Conservation (phyloP, 129 eudicot genomes). For the Flaveria sonorensis region DNA sequence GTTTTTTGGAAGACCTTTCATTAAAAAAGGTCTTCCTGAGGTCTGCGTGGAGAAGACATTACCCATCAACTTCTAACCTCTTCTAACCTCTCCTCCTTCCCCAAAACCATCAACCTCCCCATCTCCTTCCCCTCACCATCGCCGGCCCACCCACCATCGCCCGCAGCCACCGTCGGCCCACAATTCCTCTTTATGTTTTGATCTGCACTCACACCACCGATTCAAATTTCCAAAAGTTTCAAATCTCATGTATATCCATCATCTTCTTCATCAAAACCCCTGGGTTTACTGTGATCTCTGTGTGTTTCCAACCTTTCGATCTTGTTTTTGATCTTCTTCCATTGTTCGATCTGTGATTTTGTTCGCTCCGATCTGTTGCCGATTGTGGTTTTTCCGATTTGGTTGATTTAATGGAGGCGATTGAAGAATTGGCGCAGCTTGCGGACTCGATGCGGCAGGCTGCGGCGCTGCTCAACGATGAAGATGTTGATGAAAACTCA, state of each 20-base stretch:
- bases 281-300: slow-evolving; percentile 16
- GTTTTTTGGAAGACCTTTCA: too few relatives aligned
- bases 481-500: slow-evolving; percentile 74
- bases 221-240: slow-evolving; percentile 24
- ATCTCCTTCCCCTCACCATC: too few relatives aligned
- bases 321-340: background rate
- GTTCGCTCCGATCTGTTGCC: slow-evolving; percentile 22
- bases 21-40: too few relatives aligned
- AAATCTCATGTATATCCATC: slow-evolving; percentile 27
- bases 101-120: too few relatives aligned
- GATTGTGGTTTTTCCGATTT: background rate
- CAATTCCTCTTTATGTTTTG: background rate
- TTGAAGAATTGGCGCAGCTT: slow-evolving; percentile 85
- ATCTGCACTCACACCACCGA: slow-evolving; percentile 1
- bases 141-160: too few relatives aligned
- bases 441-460: slow-evolving; percentile 99
- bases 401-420: slow-evolving; percentile 74
- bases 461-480: slow-evolving; percentile 84
- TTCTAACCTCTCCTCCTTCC: too few relatives aligned
- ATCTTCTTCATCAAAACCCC: slow-evolving; percentile 1
- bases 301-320: background rate
- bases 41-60: too few relatives aligned
- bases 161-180: too few relatives aligned
- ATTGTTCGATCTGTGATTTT: slow-evolving; percentile 34
- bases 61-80: too few relatives aligned